Evolutionary conservation across 768 basidiomycete genomes (phyloP), one percentile per base, ranked within the genome.

Genomic region (Boletellus ananas): DNA sequence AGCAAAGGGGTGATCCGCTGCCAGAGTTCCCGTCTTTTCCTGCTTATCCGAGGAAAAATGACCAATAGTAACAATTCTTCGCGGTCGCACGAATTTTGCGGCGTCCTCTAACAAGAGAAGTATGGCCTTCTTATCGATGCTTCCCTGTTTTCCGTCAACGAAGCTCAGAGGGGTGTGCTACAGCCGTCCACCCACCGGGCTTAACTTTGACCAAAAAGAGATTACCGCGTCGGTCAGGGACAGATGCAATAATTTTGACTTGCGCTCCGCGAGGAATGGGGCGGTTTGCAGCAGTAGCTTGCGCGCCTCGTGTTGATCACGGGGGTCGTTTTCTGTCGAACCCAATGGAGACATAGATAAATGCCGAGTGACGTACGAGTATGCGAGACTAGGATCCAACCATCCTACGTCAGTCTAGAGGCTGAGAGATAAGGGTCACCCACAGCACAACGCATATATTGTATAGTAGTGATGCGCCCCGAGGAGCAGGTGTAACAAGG

Each of bases 371-470:
- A 72, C 69, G 57, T 83, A 89, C 2, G 80, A 73, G 61, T 92
- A 93, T 9, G 83, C 76, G 43, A 90, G 69, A 46, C 89, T 90
- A 48, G 17, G 54, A 6, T 40, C 37, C 34, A 6, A 41, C 51
- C 9, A 35, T 21, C 17, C 25, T 18, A 10, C 21, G 16, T 42
- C 27, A 49, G 49, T 36, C 36, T 7, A 33, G 36, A 38, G 41
- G 21, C 6, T 3, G 27, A 23, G 17, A 11, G 31, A 29, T 10
- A 33, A 42, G 11, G 13, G 10, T 16, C 25, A 74, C 87, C 39
- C 61, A 91, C 90, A 78, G 75, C 21, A 90, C 66, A 8, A 82
- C 80, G 34, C 76, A 76, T 25, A 89, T 68, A 52, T 93, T 94
- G 59, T 86, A 90, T 2, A 84, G 58, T 13, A 92, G 68, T 0